phyloP scores from a whole-genome alignment of 2,329 filamentous ascomycete genomes.

The Penicillium janthinellum region DNA sequence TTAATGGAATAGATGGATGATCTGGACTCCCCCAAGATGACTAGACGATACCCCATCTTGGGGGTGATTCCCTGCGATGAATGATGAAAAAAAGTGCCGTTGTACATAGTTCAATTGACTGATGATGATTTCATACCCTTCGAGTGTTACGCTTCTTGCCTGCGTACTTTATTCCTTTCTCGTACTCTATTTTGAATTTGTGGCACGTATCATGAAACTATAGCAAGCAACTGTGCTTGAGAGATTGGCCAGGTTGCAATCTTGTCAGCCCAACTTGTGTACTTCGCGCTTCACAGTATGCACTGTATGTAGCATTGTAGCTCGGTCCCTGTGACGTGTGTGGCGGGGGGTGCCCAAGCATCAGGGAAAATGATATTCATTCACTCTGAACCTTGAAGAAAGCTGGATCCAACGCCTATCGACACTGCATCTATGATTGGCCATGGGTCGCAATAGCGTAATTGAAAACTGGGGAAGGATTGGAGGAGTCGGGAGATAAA shows the following conservation, averaged over 20 bases:
- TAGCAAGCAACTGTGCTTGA: too few relatives aligned
- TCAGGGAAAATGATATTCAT: background rate
- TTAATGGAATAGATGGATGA: conserved; percentile 36
- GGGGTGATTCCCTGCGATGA: conserved; percentile 30
- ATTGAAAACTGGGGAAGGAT: background rate
- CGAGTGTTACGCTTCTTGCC: background rate
- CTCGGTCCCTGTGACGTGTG: conserved; percentile 2
- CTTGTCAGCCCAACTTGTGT: background rate
- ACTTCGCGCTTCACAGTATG: background rate
- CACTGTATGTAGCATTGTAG: background rate
- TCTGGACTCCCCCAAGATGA: conserved; percentile 29
- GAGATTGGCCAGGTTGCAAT: background rate
- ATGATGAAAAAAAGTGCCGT: conserved; percentile 36
- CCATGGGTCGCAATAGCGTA: background rate
- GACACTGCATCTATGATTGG: background rate
- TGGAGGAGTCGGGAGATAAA: background rate
- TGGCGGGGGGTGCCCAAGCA: background rate
- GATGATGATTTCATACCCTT: background rate
- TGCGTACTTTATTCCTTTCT: background rate
- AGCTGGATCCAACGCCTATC: conserved; percentile 1
- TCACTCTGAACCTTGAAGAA: background rate
- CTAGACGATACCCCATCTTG: conserved; percentile 36
- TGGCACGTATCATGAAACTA: too few relatives aligned
- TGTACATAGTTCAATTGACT: conserved; percentile 31
- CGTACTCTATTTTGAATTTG: too few relatives aligned